Evolutionary conservation across 208 protist species (phyloP), one percentile per base, ranked within the genome.

Genomic region (Trypanosoma platydactyli): DNA sequence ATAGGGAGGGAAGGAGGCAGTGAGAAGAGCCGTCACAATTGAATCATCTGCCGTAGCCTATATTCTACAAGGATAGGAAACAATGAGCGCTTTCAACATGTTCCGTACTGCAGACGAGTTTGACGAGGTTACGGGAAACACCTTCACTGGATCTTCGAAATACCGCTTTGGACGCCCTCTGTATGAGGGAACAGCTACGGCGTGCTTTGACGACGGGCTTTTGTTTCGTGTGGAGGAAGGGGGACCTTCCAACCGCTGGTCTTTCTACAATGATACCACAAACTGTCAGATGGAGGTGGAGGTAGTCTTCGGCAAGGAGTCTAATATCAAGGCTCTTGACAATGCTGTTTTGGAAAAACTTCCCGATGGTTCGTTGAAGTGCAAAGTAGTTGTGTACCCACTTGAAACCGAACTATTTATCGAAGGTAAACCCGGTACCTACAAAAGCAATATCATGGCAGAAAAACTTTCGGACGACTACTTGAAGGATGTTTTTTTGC

Each of bases 221-320:
- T 73, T 95, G n/a, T 92, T 79, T 71, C 84, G 84, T 44, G 85
- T 92, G 56, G 61, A 88, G 3, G 73, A 91, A 53, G 73, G 72
- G 40, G 66, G 56, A 48, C 86, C 81, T 29, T 74, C 64, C 44
- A 79, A 80, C 25, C 80, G 80, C 54, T 95, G 89, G 83, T 89
- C 81, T 33, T 94, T 94, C 46, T 95, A 95, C 79, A 95, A 95
- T 56, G 86, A 90, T 71, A 86, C 84, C 1, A 51, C 60, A 29
- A 80, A 87, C 63, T 86, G 57, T 18, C 63, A 92, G 68, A 95
- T 95, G 84, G 80, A 63, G 16, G 81, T 95, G 49, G 62, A 86
- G 71, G 85, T 91, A 46, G 78, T 58, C 18, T 95, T 95, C 76
- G 80, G 81, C 38, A 64, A 73, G 25, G 71, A 77, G 18, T 91